Base-by-base conservation (phyloP, 2,329 filamentous ascomycete genomes). In the Trichoderma koningiopsis region DNA sequence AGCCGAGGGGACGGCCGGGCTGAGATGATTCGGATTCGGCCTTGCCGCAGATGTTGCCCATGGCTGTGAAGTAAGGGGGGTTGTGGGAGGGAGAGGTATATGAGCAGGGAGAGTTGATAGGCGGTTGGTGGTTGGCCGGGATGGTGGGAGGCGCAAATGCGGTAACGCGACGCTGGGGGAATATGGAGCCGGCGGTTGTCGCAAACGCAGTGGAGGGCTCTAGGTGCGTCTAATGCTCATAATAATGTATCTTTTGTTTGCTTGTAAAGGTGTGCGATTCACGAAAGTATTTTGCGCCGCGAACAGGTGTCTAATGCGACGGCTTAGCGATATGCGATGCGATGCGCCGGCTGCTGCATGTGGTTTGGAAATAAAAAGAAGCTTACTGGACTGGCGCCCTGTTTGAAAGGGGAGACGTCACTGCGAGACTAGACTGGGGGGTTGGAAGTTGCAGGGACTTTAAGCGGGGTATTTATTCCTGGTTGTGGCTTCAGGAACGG, bases 1-100 rank as follows among this genome's bases (percentile, higher is more conserved):
- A 84, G 73, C 88, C 91, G 67, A 97, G 85, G 47, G 89, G 87
- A 66, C 92, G 91, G 70, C 93, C 93, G 60, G 91, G 90, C 66
- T 88, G 87, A 64, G 88, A 96, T 79, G 88, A 84, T 74, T 92
- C 89, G 72, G 87, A 82, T 89, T 92, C 86, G 43, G 66, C 52
- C 79, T 93, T 94, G 78, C 93, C 92, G 83, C 92, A 97, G 81
- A 93, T 86, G 79, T 93, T 95, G 70, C 94, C 94, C 94, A 97
- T 97, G 72, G 70, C 55, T 61, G n/a, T 49, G 33, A 49, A 13
- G 22, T 49, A 49, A 19, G 37, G 35, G 5, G 35, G 35, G 31
- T 6, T 31, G 11, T 3, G 33, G 11, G 11, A 35, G 10, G 4
- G 33, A 35, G 33, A 35, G 33, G 11, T n/a, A 8, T 5, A 6